Evolutionary conservation across 352 stramenopile genomes (phyloP).

Genomic region (Globisporangium yorkense): DNA sequence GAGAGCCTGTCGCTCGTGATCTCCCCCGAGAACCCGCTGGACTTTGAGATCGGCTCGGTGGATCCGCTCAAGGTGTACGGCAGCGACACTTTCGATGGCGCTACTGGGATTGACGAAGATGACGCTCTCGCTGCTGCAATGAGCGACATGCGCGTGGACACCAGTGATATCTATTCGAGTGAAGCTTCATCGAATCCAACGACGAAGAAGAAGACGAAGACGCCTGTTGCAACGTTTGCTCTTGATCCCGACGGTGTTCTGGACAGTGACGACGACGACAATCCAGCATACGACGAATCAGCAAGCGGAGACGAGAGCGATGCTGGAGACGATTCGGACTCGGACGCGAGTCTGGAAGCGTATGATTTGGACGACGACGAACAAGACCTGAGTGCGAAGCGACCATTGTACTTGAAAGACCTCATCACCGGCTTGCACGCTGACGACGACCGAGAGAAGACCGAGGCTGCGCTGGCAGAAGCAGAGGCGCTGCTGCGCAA

Average conservation of each 20-base stretch:
- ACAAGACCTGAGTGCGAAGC: conserved; percentile 47
- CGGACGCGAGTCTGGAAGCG: conserved; percentile 59
- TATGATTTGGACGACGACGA: conserved; percentile 69
- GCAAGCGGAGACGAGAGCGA: conserved; percentile 11
- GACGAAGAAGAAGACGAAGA: conserved; percentile 7
- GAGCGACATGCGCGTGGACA: neutral
- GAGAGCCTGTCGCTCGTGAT: conserved; percentile 60
- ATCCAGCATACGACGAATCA: neutral
- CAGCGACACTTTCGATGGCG: conserved; percentile 18
- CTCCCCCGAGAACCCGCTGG: conserved; percentile 47
- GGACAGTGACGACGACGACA: conserved; percentile 40
- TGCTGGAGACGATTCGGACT: conserved; percentile 40
- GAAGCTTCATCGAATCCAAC: neutral
- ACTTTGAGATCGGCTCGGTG: conserved; percentile 45
- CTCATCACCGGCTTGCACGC: conserved; percentile 41
- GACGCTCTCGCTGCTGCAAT: neutral
- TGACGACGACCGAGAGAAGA: conserved; percentile 57
- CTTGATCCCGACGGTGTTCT: conserved; percentile 62
- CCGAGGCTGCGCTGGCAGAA: conserved; percentile 41
- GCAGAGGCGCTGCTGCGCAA: conserved; percentile 49
- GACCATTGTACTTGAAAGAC: conserved; percentile 72
- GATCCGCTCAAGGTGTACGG: conserved; percentile 39
- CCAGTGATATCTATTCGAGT: neutral
- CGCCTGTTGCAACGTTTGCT: conserved; percentile 10
- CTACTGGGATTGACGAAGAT: neutral